phyloP scores from a whole-genome alignment of 306 rosid species.

The Comarum palustre region DNA sequence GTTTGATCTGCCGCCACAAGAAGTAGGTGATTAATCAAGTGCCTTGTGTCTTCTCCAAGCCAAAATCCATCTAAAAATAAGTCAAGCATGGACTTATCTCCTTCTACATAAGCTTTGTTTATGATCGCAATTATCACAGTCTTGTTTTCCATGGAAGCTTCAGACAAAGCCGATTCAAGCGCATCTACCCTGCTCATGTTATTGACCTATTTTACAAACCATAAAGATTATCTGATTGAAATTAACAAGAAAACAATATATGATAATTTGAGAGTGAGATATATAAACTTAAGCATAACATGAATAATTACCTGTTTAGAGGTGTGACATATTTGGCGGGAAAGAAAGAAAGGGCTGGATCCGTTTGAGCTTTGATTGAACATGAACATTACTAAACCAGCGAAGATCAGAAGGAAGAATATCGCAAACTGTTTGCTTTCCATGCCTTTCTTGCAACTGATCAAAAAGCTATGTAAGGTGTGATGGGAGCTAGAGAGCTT shows the following conservation, averaged over 20 bases:
- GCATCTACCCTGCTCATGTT: conserved; percentile 2
- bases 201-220: background rate
- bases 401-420: background rate
- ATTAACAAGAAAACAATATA: background rate
- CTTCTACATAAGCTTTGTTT: conserved; percentile 33
- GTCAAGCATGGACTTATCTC: conserved; percentile 33
- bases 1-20: conserved; percentile 27
- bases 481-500: background rate
- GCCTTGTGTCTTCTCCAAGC: conserved; percentile 31
- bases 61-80: conserved; percentile 30
- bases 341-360: background rate
- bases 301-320: background rate
- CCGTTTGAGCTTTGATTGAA: conserved; percentile 5
- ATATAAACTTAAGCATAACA: background rate
- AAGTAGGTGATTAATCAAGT: conserved; percentile 26
- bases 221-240: background rate
- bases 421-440: background rate
- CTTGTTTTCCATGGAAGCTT: conserved; percentile 24
- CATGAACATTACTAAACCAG: background rate
- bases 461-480: background rate
- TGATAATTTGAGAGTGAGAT: background rate
- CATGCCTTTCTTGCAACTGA: background rate
- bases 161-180: conserved; percentile 21
- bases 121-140: conserved; percentile 24
- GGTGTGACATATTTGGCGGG: background rate